Conservation (phyloP, 2,329 filamentous ascomycete genomes). For the Myrmaecium sp. region DNA sequence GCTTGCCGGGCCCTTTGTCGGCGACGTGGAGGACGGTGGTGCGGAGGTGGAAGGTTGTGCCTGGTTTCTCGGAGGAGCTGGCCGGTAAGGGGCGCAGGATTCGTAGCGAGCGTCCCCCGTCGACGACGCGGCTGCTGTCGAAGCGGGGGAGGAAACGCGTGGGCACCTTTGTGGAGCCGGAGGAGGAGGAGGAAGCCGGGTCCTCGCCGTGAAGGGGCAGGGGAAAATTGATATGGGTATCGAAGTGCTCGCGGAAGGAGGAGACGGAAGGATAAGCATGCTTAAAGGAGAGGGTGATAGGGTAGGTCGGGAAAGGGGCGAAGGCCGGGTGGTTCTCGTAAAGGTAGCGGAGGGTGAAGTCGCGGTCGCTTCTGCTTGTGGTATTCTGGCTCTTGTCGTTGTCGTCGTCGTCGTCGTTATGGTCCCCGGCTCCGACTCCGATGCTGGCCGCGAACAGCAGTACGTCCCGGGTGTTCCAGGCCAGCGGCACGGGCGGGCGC, state of each 20-base stretch:
- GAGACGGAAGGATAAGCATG: too few relatives aligned
- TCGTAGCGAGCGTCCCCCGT: conserved; percentile 67
- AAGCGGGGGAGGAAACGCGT: conserved; percentile 67
- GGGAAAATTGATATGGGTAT: too few relatives aligned
- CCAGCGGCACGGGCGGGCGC: conserved; percentile 53
- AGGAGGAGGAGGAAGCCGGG: conserved; percentile 65
- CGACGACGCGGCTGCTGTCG: conserved; percentile 57
- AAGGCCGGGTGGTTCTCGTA: conserved; percentile 85
- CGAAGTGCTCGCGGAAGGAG: too few relatives aligned
- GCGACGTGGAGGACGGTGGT: conserved; percentile 71
- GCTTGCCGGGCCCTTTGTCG: conserved; percentile 73
- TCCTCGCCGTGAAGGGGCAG: conserved; percentile 61
- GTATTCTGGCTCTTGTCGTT: background rate
- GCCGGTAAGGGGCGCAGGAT: conserved; percentile 62
- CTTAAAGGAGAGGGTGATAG: conserved; percentile 73
- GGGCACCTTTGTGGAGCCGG: conserved; percentile 43
- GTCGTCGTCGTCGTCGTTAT: background rate
- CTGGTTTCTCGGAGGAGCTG: conserved; percentile 44
- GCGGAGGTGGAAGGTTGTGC: conserved; percentile 62
- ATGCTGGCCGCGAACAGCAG: conserved; percentile 85
- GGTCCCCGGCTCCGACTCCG: conserved; percentile 25
- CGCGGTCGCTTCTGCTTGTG: too few relatives aligned
- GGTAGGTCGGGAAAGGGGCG: conserved; percentile 75
- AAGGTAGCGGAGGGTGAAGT: conserved; percentile 2
- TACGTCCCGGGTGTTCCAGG: conserved; percentile 76